These are phyloP conservation scores for Fusarium circinatum DNA, from an alignment of 2,329 filamentous ascomycete genomes.

Conservation along the genomic window DNA sequence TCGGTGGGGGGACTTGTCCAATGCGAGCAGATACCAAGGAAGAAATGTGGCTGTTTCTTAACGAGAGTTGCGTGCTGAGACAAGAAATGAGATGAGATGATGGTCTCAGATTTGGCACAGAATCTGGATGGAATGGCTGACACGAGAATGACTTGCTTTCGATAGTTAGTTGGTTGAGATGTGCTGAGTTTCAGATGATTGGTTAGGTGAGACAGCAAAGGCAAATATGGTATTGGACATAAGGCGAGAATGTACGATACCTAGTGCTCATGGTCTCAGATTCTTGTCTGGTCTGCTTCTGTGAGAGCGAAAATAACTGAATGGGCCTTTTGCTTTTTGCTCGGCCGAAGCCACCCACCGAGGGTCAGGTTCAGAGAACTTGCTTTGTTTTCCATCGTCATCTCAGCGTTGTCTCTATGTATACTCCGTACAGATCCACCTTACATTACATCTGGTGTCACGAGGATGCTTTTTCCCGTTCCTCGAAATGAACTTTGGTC, in stretches of 20 bases:
- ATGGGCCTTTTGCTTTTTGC: slow-evolving; percentile 6
- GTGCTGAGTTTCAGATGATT: slow-evolving; percentile 16
- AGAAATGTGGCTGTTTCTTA: not conserved
- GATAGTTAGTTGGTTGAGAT: not conserved
- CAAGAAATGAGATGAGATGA: not conserved
- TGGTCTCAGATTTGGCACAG: not conserved
- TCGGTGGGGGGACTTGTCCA: slow-evolving; percentile 14
- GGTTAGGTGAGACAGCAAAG: not conserved
- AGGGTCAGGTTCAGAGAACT: not conserved
- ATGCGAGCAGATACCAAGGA: slow-evolving; percentile 8
- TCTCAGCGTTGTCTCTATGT: not conserved
- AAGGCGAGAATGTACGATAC: not conserved
- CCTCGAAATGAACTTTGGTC: slow-evolving; percentile 1
- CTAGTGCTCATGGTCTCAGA: not conserved
- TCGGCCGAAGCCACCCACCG: not conserved
- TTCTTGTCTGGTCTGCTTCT: slow-evolving; percentile 4
- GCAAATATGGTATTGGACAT: not conserved
- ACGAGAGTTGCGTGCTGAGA: not conserved
- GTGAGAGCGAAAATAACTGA: not conserved
- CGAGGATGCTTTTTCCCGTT: not conserved
- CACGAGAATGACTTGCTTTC: slow-evolving; percentile 1
- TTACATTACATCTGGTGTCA: slow-evolving; percentile 7
- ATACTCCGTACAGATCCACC: not conserved
- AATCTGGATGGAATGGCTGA: not conserved
- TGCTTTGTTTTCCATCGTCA: slow-evolving; percentile 28